phyloP scores from a whole-genome alignment of 2,329 filamentous ascomycete species.

The Aureobasidium mangrovei region DNA sequence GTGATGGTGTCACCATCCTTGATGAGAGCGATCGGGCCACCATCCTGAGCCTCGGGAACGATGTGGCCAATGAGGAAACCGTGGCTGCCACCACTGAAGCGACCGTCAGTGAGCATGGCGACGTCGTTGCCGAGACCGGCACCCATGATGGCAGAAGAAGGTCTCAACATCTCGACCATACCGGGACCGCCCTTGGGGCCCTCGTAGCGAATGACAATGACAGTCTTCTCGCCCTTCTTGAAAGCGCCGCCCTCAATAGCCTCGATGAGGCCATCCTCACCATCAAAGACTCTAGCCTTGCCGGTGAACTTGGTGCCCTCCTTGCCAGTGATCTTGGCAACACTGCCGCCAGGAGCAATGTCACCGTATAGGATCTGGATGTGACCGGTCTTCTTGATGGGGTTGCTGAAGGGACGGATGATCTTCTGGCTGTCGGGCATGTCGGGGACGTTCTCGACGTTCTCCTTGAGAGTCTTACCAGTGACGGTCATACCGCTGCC shows the following conservation, averaged over 20 bases:
- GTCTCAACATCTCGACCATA: constrained; percentile 91
- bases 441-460: constrained; percentile 46
- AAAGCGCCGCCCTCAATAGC: constrained; percentile 60
- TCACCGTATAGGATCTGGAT: constrained; percentile 64
- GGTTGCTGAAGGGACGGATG: constrained; percentile 58
- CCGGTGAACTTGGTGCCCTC: constrained; percentile 60
- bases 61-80: constrained; percentile 94
- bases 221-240: constrained; percentile 67
- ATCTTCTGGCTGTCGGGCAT: constrained; percentile 63
- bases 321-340: constrained; percentile 71
- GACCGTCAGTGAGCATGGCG: constrained; percentile 83
- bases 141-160: constrained; percentile 85
- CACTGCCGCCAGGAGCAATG: constrained; percentile 59
- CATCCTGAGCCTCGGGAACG: constrained; percentile 79
- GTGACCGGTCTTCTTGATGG: constrained; percentile 63
- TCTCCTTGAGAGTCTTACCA: constrained; percentile 42
- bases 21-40: constrained; percentile 80
- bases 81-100: constrained; percentile 81
- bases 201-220: constrained; percentile 67
- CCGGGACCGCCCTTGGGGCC: constrained; percentile 88
- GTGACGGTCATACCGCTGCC: constrained; percentile 43
- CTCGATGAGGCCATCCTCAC: constrained; percentile 59
- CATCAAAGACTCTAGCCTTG: constrained; percentile 61
- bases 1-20: constrained; percentile 71
- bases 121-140: constrained; percentile 68